Conservation (phyloP, 768 basidiomycete genomes). For the Mycena metata region DNA sequence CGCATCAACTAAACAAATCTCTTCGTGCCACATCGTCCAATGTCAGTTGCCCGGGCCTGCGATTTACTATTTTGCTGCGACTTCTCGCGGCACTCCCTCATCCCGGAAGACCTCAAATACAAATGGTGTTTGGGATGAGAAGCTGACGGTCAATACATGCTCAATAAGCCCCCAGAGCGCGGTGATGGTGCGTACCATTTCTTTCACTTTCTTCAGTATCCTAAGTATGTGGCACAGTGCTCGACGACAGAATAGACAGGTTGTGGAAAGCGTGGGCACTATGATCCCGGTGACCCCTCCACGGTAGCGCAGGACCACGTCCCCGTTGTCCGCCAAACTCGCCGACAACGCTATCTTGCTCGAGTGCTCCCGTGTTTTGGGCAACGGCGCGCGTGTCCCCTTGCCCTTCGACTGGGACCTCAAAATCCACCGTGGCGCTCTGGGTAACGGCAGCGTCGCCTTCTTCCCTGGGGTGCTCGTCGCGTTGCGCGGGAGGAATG, state of each 20-base stretch:
- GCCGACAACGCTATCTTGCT: constrained; percentile 81
- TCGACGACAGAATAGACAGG: constrained; percentile 92
- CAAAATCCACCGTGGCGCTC: constrained; percentile 73
- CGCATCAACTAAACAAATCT: too few relatives aligned
- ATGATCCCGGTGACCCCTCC: constrained; percentile 78
- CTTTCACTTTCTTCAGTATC: constrained; percentile 10
- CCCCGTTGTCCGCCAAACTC: constrained; percentile 75
- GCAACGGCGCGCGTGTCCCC: constrained; percentile 73
- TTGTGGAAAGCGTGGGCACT: constrained; percentile 81
- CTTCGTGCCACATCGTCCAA: too few relatives aligned
- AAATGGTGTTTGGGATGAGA: too few relatives aligned
- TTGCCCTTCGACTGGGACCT: constrained; percentile 78
- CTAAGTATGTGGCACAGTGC: constrained; percentile 55
- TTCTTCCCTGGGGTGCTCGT: constrained; percentile 93
- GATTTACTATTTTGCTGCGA: too few relatives aligned
- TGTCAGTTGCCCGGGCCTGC: too few relatives aligned
- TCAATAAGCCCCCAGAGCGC: constrained; percentile 87
- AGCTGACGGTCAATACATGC: constrained; percentile 99
- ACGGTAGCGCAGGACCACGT: constrained; percentile 65
- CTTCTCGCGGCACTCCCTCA: too few relatives aligned
- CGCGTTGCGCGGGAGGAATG: constrained; percentile 90
- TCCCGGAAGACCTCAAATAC: too few relatives aligned
- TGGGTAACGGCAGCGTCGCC: constrained; percentile 75
- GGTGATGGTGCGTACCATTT: constrained; percentile 74
- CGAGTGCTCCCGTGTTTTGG: constrained; percentile 86